Evolutionary conservation across 2,329 filamentous ascomycete species (phyloP), one percentile per base, ranked within the genome.

Genomic region (Pseudogymnoascus sp.): DNA sequence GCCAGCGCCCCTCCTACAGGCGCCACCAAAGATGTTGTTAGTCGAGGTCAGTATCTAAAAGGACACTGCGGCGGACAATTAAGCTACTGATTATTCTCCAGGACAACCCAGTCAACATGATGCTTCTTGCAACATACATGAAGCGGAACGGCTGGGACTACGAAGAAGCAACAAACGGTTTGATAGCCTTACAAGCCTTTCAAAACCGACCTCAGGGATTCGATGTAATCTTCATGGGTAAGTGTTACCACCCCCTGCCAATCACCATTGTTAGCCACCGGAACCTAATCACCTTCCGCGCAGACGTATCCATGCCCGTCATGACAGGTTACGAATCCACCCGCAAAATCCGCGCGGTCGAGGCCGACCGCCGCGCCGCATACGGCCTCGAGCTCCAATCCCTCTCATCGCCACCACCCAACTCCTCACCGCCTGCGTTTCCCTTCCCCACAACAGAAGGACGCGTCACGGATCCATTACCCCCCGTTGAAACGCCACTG

Each of bases 291-390:
- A 33, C 9, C 48, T 76, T 71, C 29, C 59, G 66, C 9, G 68
- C 67, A 74, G 81, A 84, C 66, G 74, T 83, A 4, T 78, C 78
- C 60, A 84, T 84, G 81, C 81, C 81, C 0, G 72, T 83, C 5
- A 80, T 83, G 72, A 75, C 81, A 62, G 79, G 79, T 0, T 70
- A 80, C 12, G 75, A 79, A 61, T 73, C 78, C 0, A 82, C 80
- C 10, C 73, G 74, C 5, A 72, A 71, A 39, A 83, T 84, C 31
- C 76, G 81, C 8, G 74, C 74, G 3, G 72, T 79, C 13, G 81
- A 84, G 66, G 83, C 27, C 38, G 58, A 31, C 36, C 60, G 41
- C 60, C 42, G 62, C 67, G 61, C 65, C 59, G 38, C 67, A 64
- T 55, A 67, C 68, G 64, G 61, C n/a, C 60, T 61, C 27, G 38